A percentile compares a stretch with the other conserved stretches of the same genome.
phyloP scores from a whole-genome alignment of 805 yeast species.

The Candida mattraensis region DNA sequence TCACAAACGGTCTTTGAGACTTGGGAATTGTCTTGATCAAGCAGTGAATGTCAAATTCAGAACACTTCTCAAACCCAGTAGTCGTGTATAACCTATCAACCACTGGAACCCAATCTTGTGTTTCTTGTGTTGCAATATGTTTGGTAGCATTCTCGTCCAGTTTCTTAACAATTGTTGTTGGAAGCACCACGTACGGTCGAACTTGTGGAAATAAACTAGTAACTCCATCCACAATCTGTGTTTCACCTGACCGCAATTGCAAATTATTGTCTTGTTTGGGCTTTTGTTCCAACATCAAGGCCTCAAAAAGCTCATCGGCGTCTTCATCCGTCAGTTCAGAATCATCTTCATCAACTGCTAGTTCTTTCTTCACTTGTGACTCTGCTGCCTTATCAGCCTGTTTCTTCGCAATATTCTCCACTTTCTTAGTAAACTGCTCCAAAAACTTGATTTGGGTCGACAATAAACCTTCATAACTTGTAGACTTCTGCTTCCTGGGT shows the following conservation, averaged over 20 bases:
- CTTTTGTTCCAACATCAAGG: conserved; percentile 22
- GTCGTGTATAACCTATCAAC: conserved; percentile 36
- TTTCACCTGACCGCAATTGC: neutral
- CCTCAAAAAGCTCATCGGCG: conserved; percentile 30
- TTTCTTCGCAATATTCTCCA: conserved; percentile 24
- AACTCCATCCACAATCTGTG: too few relatives aligned
- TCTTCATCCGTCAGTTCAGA: conserved; percentile 25
- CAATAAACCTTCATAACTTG: conserved; percentile 24
- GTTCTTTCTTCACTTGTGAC: conserved; percentile 20
- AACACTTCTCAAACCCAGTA: conserved; percentile 36
- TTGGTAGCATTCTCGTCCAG: conserved; percentile 40
- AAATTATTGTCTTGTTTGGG: conserved; percentile 4
- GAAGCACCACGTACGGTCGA: conserved; percentile 32
- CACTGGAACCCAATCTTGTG: conserved; percentile 50
- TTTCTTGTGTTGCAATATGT: conserved; percentile 38
- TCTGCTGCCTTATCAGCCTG: conserved; percentile 21
- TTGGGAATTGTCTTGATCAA: conserved; percentile 45
- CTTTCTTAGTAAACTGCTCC: conserved; percentile 29
- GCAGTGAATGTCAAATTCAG: conserved; percentile 34
- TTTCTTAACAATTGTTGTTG: conserved; percentile 36
- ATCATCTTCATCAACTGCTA: conserved; percentile 19
- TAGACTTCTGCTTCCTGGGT: too few relatives aligned
- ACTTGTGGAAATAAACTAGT: conserved; percentile 27
- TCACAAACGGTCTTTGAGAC: conserved; percentile 32
- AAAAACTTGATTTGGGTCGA: conserved; percentile 31